Evolutionary conservation across 768 basidiomycete genomes (phyloP).

Genomic region (Tylopilus balloui): DNA sequence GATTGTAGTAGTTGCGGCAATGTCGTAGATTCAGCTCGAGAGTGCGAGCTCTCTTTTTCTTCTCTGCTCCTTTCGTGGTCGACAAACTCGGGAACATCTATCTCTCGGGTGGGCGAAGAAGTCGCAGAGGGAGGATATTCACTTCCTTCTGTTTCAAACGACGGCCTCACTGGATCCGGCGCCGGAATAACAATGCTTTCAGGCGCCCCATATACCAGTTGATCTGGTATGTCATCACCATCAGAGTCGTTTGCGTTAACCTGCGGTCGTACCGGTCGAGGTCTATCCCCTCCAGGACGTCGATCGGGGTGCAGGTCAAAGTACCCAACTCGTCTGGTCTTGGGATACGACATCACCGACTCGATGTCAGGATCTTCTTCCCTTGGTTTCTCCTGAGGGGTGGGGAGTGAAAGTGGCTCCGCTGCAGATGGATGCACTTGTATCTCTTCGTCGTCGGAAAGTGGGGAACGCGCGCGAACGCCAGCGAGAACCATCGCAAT

Average conservation of each 20-base stretch:
- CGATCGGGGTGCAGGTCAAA: constrained; percentile 80
- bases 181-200: constrained; percentile 14
- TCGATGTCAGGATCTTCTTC: constrained; percentile 45
- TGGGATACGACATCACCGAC: constrained; percentile 35
- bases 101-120: constrained; percentile 25
- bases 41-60: constrained; percentile 24
- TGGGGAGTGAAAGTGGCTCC: constrained; percentile 7
- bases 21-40: constrained; percentile 28
- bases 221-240: constrained; percentile 34
- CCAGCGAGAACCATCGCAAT: constrained; percentile 67
- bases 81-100: constrained; percentile 30
- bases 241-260: constrained; percentile 32
- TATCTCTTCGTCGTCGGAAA: constrained; percentile 41
- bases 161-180: constrained; percentile 28
- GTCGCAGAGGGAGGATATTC: constrained; percentile 32
- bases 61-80: constrained; percentile 20
- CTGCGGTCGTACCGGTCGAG: constrained; percentile 23
- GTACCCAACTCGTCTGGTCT: constrained; percentile 51
- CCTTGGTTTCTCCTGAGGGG: constrained; percentile 36
- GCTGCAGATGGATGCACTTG: constrained; percentile 20
- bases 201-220: constrained; percentile 31
- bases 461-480: constrained; percentile 35
- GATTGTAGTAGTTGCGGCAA: constrained; percentile 16
- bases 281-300: constrained; percentile 32
- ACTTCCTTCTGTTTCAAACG: constrained; percentile 32